Evolutionary conservation across 345 rosid genomes (phyloP).

Genomic region (Ailanthus altissimus): DNA sequence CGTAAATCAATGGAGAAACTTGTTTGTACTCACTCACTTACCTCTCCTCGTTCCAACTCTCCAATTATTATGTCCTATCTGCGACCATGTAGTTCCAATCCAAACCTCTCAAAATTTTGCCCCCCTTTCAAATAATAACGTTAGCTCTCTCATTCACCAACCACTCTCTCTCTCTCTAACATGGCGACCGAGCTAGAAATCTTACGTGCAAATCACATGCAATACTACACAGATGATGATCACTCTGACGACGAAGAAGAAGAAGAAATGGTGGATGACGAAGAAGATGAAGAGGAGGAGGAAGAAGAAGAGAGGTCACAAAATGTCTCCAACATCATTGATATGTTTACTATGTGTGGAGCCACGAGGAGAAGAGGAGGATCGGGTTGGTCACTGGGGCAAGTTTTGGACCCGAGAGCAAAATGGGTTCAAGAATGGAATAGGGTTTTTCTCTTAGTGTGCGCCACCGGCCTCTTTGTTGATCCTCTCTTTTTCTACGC

Average conservation of each 20-base stretch:
- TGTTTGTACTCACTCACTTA: not conserved
- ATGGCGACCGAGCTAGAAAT: conserved; percentile 42
- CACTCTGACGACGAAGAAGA: conserved; percentile 32
- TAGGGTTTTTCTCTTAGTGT: conserved; percentile 70
- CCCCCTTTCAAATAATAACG: not conserved
- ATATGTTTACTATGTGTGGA: conserved; percentile 24
- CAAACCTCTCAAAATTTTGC: not conserved
- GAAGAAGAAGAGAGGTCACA: conserved; percentile 28
- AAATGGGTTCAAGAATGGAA: conserved; percentile 94
- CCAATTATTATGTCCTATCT: conserved; percentile 29
- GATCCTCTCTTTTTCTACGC: conserved; percentile 95
- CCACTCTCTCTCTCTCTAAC: conserved; percentile 18
- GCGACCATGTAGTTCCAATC: not conserved
- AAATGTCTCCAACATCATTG: not conserved
- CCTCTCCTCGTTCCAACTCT: not conserved
- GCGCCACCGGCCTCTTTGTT: conserved; percentile 81
- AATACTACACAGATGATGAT: conserved; percentile 40
- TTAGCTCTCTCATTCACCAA: not conserved
- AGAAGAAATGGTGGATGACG: not conserved
- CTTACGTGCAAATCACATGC: conserved; percentile 37
- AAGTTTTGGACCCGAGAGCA: conserved; percentile 78
- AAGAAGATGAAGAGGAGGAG: conserved; percentile 23
- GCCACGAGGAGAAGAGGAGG: conserved; percentile 30
- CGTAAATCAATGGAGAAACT: not conserved
- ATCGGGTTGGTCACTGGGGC: conserved; percentile 48